A percentile compares a stretch with the other conserved stretches of the same genome.
These are phyloP conservation scores for Penicillium sp. DNA, from an alignment of 2,329 filamentous ascomycete species.

Conservation along the genomic window DNA sequence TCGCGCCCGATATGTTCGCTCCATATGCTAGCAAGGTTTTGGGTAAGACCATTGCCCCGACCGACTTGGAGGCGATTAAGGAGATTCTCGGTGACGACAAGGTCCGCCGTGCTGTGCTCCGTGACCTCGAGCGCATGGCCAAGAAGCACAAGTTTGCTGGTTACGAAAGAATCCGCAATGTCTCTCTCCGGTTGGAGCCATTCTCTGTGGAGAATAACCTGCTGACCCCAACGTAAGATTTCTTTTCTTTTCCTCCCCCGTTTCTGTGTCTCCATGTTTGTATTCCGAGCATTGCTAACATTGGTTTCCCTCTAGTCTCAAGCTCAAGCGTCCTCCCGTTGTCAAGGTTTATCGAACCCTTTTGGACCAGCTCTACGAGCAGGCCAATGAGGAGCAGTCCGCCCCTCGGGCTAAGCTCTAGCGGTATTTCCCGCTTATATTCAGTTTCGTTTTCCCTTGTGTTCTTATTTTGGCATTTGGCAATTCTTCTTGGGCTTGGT, in stretches of 20 bases:
- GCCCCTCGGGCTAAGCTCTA: slow-evolving; percentile 44
- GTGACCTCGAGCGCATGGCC: slow-evolving; percentile 74
- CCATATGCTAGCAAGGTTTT: slow-evolving; percentile 75
- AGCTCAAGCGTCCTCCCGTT: slow-evolving; percentile 68
- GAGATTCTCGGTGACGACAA: slow-evolving; percentile 66
- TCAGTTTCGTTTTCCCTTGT: background rate
- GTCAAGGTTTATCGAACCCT: slow-evolving; percentile 60
- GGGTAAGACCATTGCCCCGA: slow-evolving; percentile 61
- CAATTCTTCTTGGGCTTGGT: slow-evolving; percentile 4
- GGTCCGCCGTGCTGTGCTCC: slow-evolving; percentile 72
- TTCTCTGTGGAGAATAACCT: slow-evolving; percentile 93
- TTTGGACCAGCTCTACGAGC: slow-evolving; percentile 62
- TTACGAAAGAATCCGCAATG: slow-evolving; percentile 78
- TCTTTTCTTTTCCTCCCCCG: slow-evolving; percentile 33
- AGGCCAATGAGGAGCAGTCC: slow-evolving; percentile 46
- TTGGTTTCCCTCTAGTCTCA: slow-evolving; percentile 51
- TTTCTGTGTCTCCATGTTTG: slow-evolving; percentile 6
- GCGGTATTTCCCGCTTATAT: slow-evolving; percentile 1
- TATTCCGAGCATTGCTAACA: slow-evolving; percentile 18
- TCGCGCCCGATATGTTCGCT: slow-evolving; percentile 82
- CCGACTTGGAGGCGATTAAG: slow-evolving; percentile 66
- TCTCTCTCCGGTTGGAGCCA: slow-evolving; percentile 76
- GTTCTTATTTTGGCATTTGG: background rate
- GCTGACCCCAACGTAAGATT: slow-evolving; percentile 50
- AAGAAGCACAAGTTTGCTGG: slow-evolving; percentile 86